A percentile compares a stretch with the other conserved stretches of the same genome.
Evolutionary conservation across 257 asterid genomes (phyloP).

Genomic region (Solanum chmielewskii): DNA sequence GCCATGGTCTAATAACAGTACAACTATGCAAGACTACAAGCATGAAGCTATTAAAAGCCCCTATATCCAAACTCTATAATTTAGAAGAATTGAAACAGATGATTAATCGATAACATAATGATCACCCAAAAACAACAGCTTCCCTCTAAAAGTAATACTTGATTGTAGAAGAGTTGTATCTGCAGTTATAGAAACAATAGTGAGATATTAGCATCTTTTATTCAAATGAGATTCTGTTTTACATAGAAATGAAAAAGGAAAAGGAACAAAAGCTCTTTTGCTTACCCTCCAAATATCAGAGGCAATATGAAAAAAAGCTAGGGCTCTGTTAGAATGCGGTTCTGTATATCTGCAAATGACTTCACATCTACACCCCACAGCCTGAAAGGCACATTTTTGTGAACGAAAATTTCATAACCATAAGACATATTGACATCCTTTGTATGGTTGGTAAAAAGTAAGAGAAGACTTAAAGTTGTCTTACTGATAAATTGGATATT

Average conservation of each 20-base stretch:
- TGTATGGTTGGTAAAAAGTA: background rate
- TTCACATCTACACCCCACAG: slow-evolving; percentile 82
- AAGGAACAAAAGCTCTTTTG: background rate
- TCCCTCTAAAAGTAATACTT: background rate
- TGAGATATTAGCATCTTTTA: background rate
- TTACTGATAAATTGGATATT: background rate
- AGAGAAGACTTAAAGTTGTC: background rate
- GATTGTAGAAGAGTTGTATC: background rate
- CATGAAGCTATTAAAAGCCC: background rate
- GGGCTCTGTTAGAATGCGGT: slow-evolving; percentile 18
- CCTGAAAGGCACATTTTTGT: slow-evolving; percentile 28
- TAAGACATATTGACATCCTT: background rate
- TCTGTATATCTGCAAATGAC: slow-evolving; percentile 56
- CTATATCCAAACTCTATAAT: background rate
- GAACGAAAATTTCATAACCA: background rate
- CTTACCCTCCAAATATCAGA: background rate
- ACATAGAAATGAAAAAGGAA: background rate
- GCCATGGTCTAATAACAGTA: background rate
- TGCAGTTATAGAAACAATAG: background rate
- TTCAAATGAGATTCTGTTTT: background rate
- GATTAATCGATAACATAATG: background rate
- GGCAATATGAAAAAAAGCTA: background rate
- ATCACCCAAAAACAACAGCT: background rate
- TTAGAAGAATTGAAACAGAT: background rate
- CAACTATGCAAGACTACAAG: background rate